Evolutionary conservation across 2,329 filamentous ascomycete species (phyloP), one percentile per base, ranked within the genome.

Genomic region (Aspergillus fructus): DNA sequence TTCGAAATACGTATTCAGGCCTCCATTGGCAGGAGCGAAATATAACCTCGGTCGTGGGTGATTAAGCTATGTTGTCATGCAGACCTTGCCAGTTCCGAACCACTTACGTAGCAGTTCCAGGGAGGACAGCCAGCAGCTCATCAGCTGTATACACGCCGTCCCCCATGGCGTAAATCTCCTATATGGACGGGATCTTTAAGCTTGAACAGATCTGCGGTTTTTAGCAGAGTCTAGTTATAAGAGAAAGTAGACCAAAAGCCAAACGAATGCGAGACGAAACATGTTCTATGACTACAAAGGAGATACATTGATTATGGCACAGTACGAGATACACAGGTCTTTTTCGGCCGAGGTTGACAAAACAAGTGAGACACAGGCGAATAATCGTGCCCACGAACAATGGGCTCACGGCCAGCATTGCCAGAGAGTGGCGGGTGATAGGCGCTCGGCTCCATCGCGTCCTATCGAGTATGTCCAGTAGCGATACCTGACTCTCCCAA

Each of bases 301-400:
- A 74, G 66, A 76, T 74, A 70, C 59, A 74, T 74, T 70, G 72
- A 71, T 73, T 75, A 76, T 75, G 67, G 73, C 73, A 75, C 73
- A 74, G 71, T 75, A 76, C 71, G 68, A 67, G 64, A 70, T 75
- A 75, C 71, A 75, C 64, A 69, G 67, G 62, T 61, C 56, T 69
- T 73, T 73, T 73, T 55, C 62, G 65, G 66, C 67, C 67, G 55
- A 58, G 52, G 64, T 66, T 63, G 69, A 62, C 64, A 66, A 66
- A 62, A 67, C 58, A 61, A 66, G 56, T 64, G 70, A 63, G 62
- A 64, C 66, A 66, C 53, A 56, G 58, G 62, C 58, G 57, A 65
- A 65, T 59, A 59, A 58, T 55, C 53, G 56, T 62, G 56, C 48
- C 43, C 59, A 60, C 54, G 21, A 30, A 47, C 46, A 54, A 54